Conservation (phyloP, 139 green algal species). For the Yamagishiella unicocca region DNA sequence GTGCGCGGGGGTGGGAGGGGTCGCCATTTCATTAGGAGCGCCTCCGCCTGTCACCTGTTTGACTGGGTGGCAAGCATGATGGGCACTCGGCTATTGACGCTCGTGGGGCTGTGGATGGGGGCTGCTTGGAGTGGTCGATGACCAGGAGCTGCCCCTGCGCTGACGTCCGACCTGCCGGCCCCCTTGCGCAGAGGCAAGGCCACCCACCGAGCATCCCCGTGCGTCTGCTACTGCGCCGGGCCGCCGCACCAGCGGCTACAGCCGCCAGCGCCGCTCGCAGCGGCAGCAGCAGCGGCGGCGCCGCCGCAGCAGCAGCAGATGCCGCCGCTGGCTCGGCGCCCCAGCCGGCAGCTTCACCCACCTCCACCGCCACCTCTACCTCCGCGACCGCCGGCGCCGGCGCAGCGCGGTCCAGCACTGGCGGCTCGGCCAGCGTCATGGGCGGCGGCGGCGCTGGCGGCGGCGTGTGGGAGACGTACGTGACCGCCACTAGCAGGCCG, state of each 20-base stretch:
- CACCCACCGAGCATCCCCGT: conserved; percentile 47
- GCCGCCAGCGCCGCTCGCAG: not conserved
- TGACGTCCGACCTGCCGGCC: not conserved
- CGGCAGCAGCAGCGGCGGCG: not conserved
- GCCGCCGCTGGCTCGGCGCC: not conserved
- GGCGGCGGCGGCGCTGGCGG: not conserved
- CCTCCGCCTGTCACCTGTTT: no score
- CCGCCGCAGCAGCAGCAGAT: not conserved
- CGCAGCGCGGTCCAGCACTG: not conserved
- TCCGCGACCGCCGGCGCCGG: not conserved
- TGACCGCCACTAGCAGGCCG: conserved; percentile 3
- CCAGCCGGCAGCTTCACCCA: not conserved
- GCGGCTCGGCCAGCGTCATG: not conserved
- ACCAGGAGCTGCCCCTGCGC: no score
- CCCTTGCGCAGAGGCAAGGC: conserved; percentile 24
- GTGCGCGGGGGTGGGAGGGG: no score
- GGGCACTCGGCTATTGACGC: no score
- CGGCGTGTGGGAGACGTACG: conserved; percentile 2
- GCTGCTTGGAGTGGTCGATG: no score
- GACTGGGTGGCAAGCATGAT: no score
- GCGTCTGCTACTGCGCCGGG: conserved; percentile 44
- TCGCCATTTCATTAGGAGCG: no score
- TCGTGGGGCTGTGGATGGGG: no score
- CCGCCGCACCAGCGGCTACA: not conserved
- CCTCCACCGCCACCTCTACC: not conserved